Evolutionary conservation across 176 grass and related monocot species (phyloP).

Genomic region (Musa acuminata): DNA sequence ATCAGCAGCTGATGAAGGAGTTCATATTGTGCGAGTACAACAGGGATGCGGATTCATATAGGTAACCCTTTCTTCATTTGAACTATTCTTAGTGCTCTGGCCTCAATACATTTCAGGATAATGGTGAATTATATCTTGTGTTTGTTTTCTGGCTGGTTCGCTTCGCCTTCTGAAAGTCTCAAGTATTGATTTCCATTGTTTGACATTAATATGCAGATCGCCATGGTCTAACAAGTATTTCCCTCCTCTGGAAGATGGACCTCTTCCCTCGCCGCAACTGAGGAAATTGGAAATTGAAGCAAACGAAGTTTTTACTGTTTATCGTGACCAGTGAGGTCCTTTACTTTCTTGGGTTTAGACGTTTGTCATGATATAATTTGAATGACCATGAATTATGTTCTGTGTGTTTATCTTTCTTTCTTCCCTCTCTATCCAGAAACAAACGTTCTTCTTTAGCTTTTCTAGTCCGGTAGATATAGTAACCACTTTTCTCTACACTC

Average conservation of each 20-base stretch:
- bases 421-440: not conserved
- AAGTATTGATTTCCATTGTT: not conserved
- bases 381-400: not conserved
- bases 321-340: slow-evolving; percentile 84
- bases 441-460: not conserved
- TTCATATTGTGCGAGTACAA: slow-evolving; percentile 98
- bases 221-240: slow-evolving; percentile 93
- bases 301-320: slow-evolving; percentile 88
- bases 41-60: slow-evolving; percentile 83
- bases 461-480: not conserved
- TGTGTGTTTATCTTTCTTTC: not conserved
- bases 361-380: slow-evolving; percentile 10
- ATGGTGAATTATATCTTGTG: not conserved
- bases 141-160: not conserved
- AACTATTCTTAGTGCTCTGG: not conserved
- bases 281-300: slow-evolving; percentile 81
- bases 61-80: slow-evolving; percentile 25
- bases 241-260: slow-evolving; percentile 83
- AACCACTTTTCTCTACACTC: not conserved
- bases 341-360: slow-evolving; percentile 1
- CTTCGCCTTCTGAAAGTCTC: not conserved
- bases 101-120: not conserved
- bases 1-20: slow-evolving; percentile 62
- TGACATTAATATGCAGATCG: slow-evolving; percentile 45
- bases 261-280: slow-evolving; percentile 60